Base-by-base conservation (phyloP, 345 rosid species). In the Microcos paniculata region DNA sequence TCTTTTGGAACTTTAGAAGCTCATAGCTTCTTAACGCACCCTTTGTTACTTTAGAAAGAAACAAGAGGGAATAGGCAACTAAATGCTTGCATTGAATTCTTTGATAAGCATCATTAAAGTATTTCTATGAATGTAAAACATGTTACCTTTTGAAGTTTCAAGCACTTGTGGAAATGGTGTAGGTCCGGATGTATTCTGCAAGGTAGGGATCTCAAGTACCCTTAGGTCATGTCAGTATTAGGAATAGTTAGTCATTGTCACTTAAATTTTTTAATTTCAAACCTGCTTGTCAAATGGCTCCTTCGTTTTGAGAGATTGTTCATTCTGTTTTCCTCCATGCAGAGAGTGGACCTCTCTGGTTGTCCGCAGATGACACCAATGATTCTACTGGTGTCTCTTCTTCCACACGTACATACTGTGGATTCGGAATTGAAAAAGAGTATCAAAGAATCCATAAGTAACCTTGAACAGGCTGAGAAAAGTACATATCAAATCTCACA, bases 341-440 rank as follows among this genome's bases (percentile, higher is more conserved):
- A 93, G 94, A 85, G 52, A 80, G 79, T 93, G 73, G 84, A 91
- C 80, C 88, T 93, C 67, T 88, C 92, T 66, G 88, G 90, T 72
- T 88, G 92, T 78, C 88, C 87, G 6, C 97, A 90, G 70, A 70
- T 91, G 78, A 91, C 86, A 56, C 62, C 82, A 69, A 83, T 77
- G 63, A 72, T 83, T 64, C 63, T 93, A 75, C 77, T 87, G 55
- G 80, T 85, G 49, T 87, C 93, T 38, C 64, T 88, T 83, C 85
- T 90, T 80, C 85, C 87, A 73, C 30, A 59, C 43, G 72, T 84
- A 28, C 77, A 73, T 80, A 30, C 61, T 33, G 11, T 73, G 78
- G 85, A 77, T 65, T 68, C 67, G 45, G 40, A 35, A 23, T 65
- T 79, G 71, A 80, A 64, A 76, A 82, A 86, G 71, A 82, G 74